Base-by-base conservation (phyloP, 345 rosid species). In the Pelargonium nanum region DNA sequence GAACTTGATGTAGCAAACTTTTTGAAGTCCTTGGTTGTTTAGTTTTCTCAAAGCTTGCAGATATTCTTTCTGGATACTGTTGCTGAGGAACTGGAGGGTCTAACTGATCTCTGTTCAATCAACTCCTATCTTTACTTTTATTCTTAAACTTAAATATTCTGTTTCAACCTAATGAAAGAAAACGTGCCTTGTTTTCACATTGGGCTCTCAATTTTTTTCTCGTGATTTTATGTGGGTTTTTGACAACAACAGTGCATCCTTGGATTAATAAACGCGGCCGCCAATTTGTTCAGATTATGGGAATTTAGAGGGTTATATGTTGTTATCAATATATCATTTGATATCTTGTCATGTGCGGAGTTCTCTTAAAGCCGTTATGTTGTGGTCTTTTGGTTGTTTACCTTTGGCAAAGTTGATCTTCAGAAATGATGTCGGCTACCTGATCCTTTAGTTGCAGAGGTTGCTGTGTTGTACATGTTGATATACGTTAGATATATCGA, bases 101-200 rank as follows among this genome's bases (percentile, higher is more conserved):
- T 58, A 62, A 64, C 40, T 34, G 52, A n/a, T n/a, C n/a, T n/a
- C n/a, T 55, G 56, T 44, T 56, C 34, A 23, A 23, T 9, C 53
- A 5, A 30, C 24, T 28, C 3, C 7, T 24, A 10, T 25, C 21
- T 12, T 16, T n/a, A 26, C 24, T 32, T 24, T 25, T 19, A 13
- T 15, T 23, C 7, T 21, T 0, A 6, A 63, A 57, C 61, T 2
- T 55, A 59, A 52, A 45, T 54, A 19, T 24, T 44, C 58, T 26
- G 48, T 2, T 65, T 26, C 26, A 25, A n/a, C 53, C 52, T 45
- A 50, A 61, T 53, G 63, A 26, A 70, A 68, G 75, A 66, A 63
- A 55, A 61, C 4, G 45, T 63, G 26, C 51, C 24, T 30, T 59
- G 30, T 59, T 55, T 58, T 26, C 40, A 22, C 34, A 64, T 50